phyloP scores from a whole-genome alignment of 2,329 filamentous ascomycete species.

The Exophiala xenobiotica region DNA sequence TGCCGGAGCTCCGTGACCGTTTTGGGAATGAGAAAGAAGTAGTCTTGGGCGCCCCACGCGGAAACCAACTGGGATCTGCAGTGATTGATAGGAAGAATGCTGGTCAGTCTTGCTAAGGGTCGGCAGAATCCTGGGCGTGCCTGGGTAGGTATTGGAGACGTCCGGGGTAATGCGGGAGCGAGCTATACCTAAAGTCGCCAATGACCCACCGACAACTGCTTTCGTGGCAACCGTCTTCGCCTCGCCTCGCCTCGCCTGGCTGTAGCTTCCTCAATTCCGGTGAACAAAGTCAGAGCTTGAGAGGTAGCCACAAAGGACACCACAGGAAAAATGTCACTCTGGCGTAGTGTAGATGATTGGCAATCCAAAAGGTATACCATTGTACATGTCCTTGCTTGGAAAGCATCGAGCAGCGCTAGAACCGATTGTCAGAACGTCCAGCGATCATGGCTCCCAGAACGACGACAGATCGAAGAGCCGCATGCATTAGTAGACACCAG shows the following conservation, averaged over 20 bases:
- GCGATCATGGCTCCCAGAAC: too few relatives aligned
- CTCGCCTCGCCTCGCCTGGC: neutral
- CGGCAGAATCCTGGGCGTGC: neutral
- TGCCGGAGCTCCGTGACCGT: conserved; percentile 6
- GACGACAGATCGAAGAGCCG: neutral
- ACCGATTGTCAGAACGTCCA: neutral
- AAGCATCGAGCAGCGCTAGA: neutral
- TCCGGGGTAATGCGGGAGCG: conserved; percentile 21
- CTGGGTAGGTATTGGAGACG: conserved; percentile 4
- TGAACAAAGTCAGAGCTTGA: too few relatives aligned
- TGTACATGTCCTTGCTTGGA: too few relatives aligned
- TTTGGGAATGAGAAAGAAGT: conserved; percentile 2
- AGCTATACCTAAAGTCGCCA: conserved; percentile 19
- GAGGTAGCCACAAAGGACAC: too few relatives aligned
- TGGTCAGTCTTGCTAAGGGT: neutral
- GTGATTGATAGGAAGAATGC: conserved; percentile 6
- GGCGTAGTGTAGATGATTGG: too few relatives aligned
- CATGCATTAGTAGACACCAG: neutral
- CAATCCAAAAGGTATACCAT: neutral
- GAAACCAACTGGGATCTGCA: conserved; percentile 2
- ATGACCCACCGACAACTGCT: conserved; percentile 19
- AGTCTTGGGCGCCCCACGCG: conserved; percentile 7
- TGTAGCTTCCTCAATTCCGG: neutral
- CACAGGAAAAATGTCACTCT: too few relatives aligned
- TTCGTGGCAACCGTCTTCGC: neutral